Conservation (phyloP, 257 asterid genomes). For the Striga asiatica region DNA sequence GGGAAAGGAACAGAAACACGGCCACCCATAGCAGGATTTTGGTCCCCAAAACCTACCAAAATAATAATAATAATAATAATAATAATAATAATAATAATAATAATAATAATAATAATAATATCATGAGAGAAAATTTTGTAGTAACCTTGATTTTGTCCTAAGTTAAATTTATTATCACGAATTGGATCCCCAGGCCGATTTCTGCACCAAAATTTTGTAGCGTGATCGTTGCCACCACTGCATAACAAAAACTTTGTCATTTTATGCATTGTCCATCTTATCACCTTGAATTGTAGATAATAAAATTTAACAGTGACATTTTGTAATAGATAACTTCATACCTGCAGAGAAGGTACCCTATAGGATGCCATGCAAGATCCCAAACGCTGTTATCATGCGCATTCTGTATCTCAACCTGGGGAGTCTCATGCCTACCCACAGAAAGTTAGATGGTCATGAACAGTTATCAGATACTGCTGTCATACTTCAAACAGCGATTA, state of each 20-base stretch:
- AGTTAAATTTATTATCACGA: conserved; percentile 61
- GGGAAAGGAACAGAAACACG: conserved; percentile 55
- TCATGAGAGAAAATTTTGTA: conserved; percentile 6
- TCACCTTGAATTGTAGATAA: not conserved
- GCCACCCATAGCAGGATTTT: conserved; percentile 38
- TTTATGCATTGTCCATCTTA: not conserved
- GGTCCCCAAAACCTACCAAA: conserved; percentile 66
- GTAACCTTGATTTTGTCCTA: conserved; percentile 58
- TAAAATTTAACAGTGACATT: conserved; percentile 1
- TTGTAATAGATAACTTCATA: conserved; percentile 13
- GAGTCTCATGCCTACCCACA: conserved; percentile 78
- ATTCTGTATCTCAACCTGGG: conserved; percentile 83
- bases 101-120: not conserved
- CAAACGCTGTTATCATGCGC: conserved; percentile 96
- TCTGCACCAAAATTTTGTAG: conserved; percentile 99
- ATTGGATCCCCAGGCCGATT: conserved; percentile 96
- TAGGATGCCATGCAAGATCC: conserved; percentile 99
- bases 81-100: not conserved
- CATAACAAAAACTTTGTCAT: conserved; percentile 27
- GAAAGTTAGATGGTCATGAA: conserved; percentile 15
- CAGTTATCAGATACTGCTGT: not conserved
- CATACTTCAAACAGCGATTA: conserved; percentile 8
- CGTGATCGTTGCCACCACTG: conserved; percentile 97
- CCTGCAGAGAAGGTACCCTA: conserved; percentile 96
- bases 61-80: not conserved